phyloP scores from a whole-genome alignment of 1,284 basidiomycete species.

The Thelephora terrestris region DNA sequence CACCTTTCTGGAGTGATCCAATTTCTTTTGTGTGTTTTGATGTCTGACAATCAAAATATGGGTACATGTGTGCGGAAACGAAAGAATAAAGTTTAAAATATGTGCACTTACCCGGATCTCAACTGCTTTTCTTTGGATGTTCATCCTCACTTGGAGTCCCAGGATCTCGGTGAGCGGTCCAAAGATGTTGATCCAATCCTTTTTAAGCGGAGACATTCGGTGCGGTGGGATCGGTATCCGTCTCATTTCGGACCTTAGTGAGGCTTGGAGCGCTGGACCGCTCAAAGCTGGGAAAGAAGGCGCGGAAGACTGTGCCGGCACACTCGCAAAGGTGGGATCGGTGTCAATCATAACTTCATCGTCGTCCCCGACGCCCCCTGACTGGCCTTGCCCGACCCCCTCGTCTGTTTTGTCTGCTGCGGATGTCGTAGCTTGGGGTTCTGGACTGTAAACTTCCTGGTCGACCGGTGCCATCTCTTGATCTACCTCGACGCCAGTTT shows the following conservation, averaged over 20 bases:
- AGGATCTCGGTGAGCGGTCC: constrained; percentile 93
- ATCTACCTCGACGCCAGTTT: constrained; percentile 22
- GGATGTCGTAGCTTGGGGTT: constrained; percentile 1
- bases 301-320: constrained; percentile 28
- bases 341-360: constrained; percentile 58
- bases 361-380: constrained; percentile 27
- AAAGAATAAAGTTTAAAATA: constrained; percentile 6
- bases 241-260: constrained; percentile 70
- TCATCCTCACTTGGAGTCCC: constrained; percentile 94
- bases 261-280: constrained; percentile 41
- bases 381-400: not conserved
- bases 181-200: constrained; percentile 97
- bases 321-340: constrained; percentile 27
- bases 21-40: constrained; percentile 91
- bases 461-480: constrained; percentile 28
- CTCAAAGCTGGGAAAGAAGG: constrained; percentile 61
- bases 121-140: constrained; percentile 78
- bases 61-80: constrained; percentile 2
- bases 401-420: not conserved
- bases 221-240: constrained; percentile 90
- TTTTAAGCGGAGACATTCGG: constrained; percentile 94
- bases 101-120: constrained; percentile 74
- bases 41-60: constrained; percentile 42
- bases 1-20: constrained; percentile 92
- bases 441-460: not conserved